Conservation (phyloP, 2,329 filamentous ascomycete species). For the Penicillium concentricum region DNA sequence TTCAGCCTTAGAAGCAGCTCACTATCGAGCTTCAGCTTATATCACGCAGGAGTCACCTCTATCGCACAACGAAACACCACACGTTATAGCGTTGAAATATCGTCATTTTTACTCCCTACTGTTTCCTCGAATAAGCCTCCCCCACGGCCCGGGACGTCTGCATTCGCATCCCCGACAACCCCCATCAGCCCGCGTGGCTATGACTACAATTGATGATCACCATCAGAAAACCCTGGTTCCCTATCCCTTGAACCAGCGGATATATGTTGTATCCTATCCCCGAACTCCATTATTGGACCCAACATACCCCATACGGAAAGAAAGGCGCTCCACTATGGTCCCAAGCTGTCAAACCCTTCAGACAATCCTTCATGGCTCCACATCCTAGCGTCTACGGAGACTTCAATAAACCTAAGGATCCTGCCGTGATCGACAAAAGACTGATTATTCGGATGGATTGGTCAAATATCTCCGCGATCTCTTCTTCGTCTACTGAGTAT, state of each 20-base stretch:
- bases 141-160: not conserved
- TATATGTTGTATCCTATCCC: no score
- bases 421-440: conserved; percentile 1
- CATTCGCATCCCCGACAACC: not conserved
- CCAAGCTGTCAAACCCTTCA: conserved; percentile 2
- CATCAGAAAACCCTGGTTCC: not conserved
- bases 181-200: not conserved
- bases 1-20: conserved; percentile 5
- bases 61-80: not conserved
- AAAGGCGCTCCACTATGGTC: not conserved
- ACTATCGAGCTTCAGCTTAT: not conserved
- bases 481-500: not conserved
- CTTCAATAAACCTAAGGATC: not conserved
- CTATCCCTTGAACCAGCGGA: not conserved
- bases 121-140: not conserved
- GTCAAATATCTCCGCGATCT: not conserved
- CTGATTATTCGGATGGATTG: not conserved
- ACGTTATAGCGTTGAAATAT: not conserved
- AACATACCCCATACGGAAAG: not conserved
- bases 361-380: not conserved
- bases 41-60: not conserved
- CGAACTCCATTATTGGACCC: not conserved
- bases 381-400: conserved; percentile 1
- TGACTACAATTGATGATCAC: not conserved
- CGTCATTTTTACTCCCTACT: not conserved